A percentile compares a stretch with the other conserved stretches of the same genome.
Evolutionary conservation across 2,329 filamentous ascomycete genomes (phyloP).

Genomic region (Fusarium globosum): DNA sequence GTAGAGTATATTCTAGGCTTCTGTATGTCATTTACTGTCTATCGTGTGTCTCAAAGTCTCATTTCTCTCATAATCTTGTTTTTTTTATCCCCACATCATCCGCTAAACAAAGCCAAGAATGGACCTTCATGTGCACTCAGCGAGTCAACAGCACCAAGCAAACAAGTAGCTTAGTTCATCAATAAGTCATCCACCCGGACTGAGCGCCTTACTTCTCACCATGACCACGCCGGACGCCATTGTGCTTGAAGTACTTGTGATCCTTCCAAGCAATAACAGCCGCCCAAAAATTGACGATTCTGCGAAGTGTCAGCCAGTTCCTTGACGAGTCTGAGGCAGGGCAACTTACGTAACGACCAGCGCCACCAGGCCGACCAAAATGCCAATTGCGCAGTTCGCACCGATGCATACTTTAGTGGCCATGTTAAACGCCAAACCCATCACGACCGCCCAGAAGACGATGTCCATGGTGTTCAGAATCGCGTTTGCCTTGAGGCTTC

Average conservation of each 20-base stretch:
- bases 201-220: neutral
- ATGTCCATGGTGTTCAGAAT: constrained; percentile 43
- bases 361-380: constrained; percentile 19
- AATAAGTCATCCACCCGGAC: accelerated
- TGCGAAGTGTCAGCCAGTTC: neutral
- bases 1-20: too few species aligned
- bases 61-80: too few species aligned
- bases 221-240: constrained; percentile 3
- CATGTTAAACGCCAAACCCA: constrained; percentile 36
- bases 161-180: neutral
- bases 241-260: constrained; percentile 1
- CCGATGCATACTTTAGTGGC: constrained; percentile 26
- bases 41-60: too few species aligned
- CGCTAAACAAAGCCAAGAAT: too few species aligned
- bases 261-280: constrained; percentile 23
- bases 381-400: constrained; percentile 22
- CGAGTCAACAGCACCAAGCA: neutral
- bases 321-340: accelerated
- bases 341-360: constrained; percentile 16
- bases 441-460: constrained; percentile 44
- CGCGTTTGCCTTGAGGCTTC: constrained; percentile 38
- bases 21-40: too few species aligned
- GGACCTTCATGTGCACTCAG: too few species aligned
- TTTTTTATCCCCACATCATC: too few species aligned
- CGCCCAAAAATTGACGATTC: constrained; percentile 11